Percentiles rank a stretch among this genome's conserved stretches.
These are phyloP conservation scores for Xylariaceae sp. DNA, from an alignment of 2,329 filamentous ascomycete genomes.

Conservation along the genomic window DNA sequence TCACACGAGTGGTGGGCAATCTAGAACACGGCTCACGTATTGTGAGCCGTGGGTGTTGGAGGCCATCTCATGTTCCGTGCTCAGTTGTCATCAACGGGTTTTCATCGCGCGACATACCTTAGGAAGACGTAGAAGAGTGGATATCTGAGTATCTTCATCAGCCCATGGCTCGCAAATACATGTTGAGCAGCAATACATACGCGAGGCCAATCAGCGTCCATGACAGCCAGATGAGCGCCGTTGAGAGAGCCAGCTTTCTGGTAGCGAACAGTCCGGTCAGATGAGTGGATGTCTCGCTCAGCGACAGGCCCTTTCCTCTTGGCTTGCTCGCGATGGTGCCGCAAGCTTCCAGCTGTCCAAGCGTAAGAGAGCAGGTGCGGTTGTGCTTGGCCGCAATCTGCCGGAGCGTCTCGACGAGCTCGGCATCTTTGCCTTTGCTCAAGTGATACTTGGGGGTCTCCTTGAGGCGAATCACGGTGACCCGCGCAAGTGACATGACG, in stretches of 20 bases:
- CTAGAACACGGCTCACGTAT: no score
- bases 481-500: constrained; percentile 43
- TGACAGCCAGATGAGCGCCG: constrained; percentile 57
- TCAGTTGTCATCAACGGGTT: no score
- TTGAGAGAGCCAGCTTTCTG: constrained; percentile 51
- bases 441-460: constrained; percentile 56
- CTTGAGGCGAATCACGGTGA: constrained; percentile 46
- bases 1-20: no score
- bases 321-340: constrained; percentile 33
- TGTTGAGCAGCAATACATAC: constrained; percentile 29
- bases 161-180: no score
- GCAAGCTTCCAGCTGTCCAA: constrained; percentile 38
- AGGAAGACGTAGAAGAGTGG: no score
- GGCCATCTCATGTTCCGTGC: no score
- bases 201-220: constrained; percentile 66
- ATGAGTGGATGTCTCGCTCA: constrained; percentile 38
- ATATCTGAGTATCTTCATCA: no score
- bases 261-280: constrained; percentile 59
- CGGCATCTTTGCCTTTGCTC: constrained; percentile 41
- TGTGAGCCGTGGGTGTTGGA: no score
- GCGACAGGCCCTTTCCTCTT: constrained; percentile 24
- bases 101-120: no score
- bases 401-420: constrained; percentile 38
- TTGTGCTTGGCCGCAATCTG: constrained; percentile 31
- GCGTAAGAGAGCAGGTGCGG: constrained; percentile 33